Evolutionary conservation across 805 yeast species (phyloP), one percentile per base, ranked within the genome.

Genomic region (Ogataea angusta): DNA sequence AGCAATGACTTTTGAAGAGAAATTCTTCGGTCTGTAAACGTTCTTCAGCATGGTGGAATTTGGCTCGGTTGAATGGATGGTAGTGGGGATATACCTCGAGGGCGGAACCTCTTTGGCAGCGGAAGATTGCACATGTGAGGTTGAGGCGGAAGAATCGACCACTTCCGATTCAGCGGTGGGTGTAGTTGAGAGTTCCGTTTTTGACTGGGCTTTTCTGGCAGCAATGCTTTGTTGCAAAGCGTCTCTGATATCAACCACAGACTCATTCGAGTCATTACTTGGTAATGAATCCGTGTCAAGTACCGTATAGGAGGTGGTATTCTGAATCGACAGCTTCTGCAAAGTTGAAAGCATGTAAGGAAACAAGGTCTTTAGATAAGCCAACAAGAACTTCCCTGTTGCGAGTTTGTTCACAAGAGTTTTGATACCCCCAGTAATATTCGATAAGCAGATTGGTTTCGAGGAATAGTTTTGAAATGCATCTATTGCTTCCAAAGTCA

Each of bases 391-490:
- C 6, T 51, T 46, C 5, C 48, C 31, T 36, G 56, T 36, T 3
- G 47, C 33, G 9, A 61, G 59, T 4, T 52, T 43, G 19, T 51
- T 47, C 27, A 51, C 43, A 3, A 59, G 24, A n/a, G 49, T 42
- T 34, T 48, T 43, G 1, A 62, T 37, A 6, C 60, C 62, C 27
- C 62, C 63, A 2, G 57, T 43, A 6, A 54, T 34, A 16, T 51
- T 40, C 5, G 48, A 40, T 10, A 57, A 25, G 24, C 50, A 42
- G 4, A 42, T 18, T 3, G 50, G 24, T 14, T 56, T 40, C 13
- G 46, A 19, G 17, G 46, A 48, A n/a, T 34, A 22, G 16, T 46
- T 34, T 16, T 48, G 45, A 19, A 57, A 52, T 6, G 50, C 27
- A 6, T 47, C 25, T 18, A 38, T 33, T 4, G 48, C 33, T 27